Percentiles rank a stretch among this genome's conserved stretches.
Conservation (phyloP, 345 rosid genomes). For the Melaleuca quinquenervia region DNA sequence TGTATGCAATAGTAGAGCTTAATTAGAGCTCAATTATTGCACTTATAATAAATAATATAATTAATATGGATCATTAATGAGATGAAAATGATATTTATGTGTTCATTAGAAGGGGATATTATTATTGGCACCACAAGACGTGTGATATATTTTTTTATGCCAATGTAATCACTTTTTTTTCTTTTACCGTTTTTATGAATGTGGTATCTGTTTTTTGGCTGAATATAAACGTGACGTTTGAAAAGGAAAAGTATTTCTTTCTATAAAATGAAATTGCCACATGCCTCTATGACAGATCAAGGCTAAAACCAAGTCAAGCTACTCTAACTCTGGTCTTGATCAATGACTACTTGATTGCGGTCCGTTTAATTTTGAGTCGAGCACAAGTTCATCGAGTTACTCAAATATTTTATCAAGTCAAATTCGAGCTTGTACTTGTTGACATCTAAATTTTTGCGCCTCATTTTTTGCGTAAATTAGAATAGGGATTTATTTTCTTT, state of each 20-base stretch:
- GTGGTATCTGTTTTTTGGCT: neutral
- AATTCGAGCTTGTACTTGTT: no score
- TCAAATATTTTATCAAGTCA: neutral
- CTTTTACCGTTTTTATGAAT: neutral
- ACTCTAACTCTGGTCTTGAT: neutral
- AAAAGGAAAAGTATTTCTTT: neutral
- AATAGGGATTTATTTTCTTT: no score
- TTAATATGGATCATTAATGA: neutral
- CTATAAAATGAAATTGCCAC: neutral
- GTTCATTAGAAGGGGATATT: neutral
- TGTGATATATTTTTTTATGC: neutral
- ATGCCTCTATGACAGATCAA: neutral
- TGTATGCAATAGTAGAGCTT: neutral
- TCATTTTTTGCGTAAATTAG: no score
- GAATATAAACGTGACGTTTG: neutral
- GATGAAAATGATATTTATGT: neutral
- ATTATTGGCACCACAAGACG: neutral
- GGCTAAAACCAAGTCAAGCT: neutral
- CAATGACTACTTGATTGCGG: neutral
- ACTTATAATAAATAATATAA: neutral
- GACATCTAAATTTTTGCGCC: no score
- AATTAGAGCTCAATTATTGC: neutral
- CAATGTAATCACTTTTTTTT: neutral
- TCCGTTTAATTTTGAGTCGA: neutral
- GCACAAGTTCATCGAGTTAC: neutral